Base-by-base conservation (phyloP, 1,284 basidiomycete species). In the Malassezia japonica region DNA sequence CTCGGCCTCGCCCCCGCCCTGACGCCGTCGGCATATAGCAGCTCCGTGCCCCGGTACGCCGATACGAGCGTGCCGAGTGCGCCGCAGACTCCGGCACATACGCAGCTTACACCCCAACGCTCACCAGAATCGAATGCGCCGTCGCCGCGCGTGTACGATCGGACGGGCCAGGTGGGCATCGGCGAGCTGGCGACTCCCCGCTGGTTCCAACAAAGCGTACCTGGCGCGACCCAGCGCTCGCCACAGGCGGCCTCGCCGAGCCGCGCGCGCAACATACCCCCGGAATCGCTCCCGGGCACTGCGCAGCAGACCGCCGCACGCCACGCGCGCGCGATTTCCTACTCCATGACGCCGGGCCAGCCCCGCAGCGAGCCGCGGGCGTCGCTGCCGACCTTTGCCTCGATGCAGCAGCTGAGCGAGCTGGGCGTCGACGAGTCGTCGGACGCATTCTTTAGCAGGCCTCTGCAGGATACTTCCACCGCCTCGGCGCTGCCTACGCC, bases 141-240 rank as follows among this genome's bases (percentile, higher is more conserved):
- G 27, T 23, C 21, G 18, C 35, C 35, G 12, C 35, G 32, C 16
- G 10, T 32, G 60, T 59, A 85, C 59, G 91, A 98, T 76, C 80
- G 92, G 48, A 80, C 83, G 15, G 86, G 82, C 21, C 81, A 96
- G 34, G 83, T 96, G 47, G 92, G 92, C 18, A 86, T 96, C 9
- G 92, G 92, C 32, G 92, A 96, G 75, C 81, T 96, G n/a, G 79
- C 89, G 6, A 96, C 92, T n/a, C 92, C 92, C 32, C 81, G 90
- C 58, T 98, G 90, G 91, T 21, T 13, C n/a, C n/a, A n/a, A n/a
- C n/a, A n/a, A n/a, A n/a, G n/a, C n/a, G n/a, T n/a, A n/a, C n/a
- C n/a, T n/a, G 15, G 15, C 32, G 32, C 32, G 16, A 6, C 32
- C 24, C 18, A 7, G 28, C 8, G 29, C 25, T 16, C 25, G 6